phyloP scores from a whole-genome alignment of 2,329 filamentous ascomycete species.

The Didymella segeticola region DNA sequence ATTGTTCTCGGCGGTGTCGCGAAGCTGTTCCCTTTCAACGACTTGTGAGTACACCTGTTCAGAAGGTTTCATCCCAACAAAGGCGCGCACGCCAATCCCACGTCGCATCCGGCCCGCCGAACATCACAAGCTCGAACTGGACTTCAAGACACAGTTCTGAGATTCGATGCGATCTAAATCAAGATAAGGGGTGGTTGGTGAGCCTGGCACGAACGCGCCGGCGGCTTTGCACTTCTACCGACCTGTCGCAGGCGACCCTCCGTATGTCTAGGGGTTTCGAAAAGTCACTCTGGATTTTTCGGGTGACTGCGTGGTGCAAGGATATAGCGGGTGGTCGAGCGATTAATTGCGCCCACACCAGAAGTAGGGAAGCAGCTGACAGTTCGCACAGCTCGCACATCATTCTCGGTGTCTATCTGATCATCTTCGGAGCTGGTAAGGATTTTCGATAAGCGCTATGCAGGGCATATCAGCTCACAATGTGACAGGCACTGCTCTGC shows the following conservation, averaged over 20 bases:
- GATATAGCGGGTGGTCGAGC: no score
- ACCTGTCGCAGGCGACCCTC: not conserved
- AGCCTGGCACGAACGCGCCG: not conserved
- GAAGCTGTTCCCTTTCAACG: slow-evolving; percentile 67
- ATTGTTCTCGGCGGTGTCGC: slow-evolving; percentile 85
- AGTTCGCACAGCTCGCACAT: slow-evolving; percentile 65
- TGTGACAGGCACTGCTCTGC: slow-evolving; percentile 66
- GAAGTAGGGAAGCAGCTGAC: no score
- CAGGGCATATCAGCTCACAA: slow-evolving; percentile 12
- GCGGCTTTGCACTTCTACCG: not conserved
- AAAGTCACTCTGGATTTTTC: no score
- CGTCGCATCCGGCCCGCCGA: not conserved
- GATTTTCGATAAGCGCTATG: not conserved
- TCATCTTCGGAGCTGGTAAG: slow-evolving; percentile 86
- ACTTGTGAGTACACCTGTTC: slow-evolving; percentile 43
- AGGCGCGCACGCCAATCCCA: slow-evolving; percentile 3
- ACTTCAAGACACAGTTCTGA: no score
- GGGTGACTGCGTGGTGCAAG: not conserved
- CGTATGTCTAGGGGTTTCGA: not conserved
- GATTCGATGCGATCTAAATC: not conserved
- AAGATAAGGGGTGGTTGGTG: not conserved
- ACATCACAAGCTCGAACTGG: not conserved
- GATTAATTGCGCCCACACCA: no score
- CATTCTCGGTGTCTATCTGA: slow-evolving; percentile 85
- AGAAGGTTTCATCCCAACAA: slow-evolving; percentile 8